Conservation (phyloP, 148 eudicot genomes). For the Nepenthes mirabilis region DNA sequence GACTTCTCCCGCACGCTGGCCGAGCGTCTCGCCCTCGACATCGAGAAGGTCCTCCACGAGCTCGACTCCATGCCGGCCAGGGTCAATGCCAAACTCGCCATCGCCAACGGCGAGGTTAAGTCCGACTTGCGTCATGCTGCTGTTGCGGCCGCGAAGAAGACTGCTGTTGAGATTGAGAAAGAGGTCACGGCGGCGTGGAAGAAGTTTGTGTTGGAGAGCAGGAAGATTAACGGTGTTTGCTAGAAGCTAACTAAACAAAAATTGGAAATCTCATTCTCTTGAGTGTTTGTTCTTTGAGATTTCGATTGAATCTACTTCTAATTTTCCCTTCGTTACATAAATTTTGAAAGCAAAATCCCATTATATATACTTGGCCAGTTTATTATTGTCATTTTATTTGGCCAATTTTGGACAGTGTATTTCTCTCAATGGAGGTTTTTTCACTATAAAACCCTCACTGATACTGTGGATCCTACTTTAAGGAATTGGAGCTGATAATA, state of each 20-base stretch:
- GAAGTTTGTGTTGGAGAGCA: slow-evolving; percentile 48
- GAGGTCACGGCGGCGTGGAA: slow-evolving; percentile 50
- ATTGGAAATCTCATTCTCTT: too few relatives aligned
- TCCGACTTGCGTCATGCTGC: not conserved
- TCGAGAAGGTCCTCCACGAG: slow-evolving; percentile 44
- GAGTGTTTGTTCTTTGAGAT: too few relatives aligned
- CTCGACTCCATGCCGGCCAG: slow-evolving; percentile 45
- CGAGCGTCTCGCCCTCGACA: slow-evolving; percentile 44
- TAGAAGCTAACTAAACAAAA: slow-evolving; percentile 7
- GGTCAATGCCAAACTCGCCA: slow-evolving; percentile 28
- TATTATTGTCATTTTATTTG: too few relatives aligned
- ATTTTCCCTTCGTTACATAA: too few relatives aligned
- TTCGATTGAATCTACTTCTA: too few relatives aligned
- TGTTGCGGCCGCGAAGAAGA: slow-evolving; percentile 18
- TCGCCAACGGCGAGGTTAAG: not conserved
- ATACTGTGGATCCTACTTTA: too few relatives aligned
- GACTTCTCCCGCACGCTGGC: slow-evolving; percentile 75
- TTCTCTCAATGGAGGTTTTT: too few relatives aligned
- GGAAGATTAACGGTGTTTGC: slow-evolving; percentile 60
- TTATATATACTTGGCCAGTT: too few relatives aligned
- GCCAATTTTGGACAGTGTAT: too few relatives aligned
- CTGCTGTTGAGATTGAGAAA: slow-evolving; percentile 31
- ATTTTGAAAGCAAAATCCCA: too few relatives aligned
- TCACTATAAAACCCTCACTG: too few relatives aligned
- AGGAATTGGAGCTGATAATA: too few relatives aligned